Evolutionary conservation across 345 rosid species (phyloP).

Genomic region (Pseudoturritis turrita): DNA sequence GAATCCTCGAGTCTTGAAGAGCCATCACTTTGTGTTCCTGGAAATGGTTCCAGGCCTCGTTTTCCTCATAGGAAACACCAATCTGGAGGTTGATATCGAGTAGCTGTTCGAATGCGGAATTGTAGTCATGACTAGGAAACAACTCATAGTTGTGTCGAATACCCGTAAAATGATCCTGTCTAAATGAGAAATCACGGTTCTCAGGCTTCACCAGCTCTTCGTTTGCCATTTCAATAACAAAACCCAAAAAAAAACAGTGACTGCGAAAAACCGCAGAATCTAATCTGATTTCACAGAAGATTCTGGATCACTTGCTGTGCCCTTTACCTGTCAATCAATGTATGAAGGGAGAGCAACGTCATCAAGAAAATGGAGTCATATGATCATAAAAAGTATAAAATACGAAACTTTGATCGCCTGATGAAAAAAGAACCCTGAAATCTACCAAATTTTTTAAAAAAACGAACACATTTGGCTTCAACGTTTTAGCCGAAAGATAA

Average conservation of each 20-base stretch:
- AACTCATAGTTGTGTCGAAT: conserved; percentile 16
- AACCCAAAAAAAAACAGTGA: background rate
- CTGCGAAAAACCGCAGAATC: background rate
- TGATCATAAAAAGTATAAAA: background rate
- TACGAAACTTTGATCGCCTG: background rate
- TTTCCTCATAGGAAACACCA: conserved; percentile 10
- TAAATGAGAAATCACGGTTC: conserved; percentile 20
- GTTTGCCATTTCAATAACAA: conserved; percentile 29
- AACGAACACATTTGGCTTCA: background rate
- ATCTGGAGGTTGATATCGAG: conserved; percentile 27
- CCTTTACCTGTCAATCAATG: conserved; percentile 19
- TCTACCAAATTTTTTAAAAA: background rate
- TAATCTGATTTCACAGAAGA: background rate
- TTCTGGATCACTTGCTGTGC: background rate
- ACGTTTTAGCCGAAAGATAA: background rate
- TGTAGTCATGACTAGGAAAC: conserved; percentile 20
- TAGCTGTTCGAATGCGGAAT: conserved; percentile 19
- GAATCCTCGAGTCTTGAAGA: conserved; percentile 11
- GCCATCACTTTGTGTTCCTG: conserved; percentile 8
- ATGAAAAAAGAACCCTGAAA: background rate
- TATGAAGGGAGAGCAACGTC: background rate
- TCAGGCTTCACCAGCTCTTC: conserved; percentile 25
- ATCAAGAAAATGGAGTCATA: background rate
- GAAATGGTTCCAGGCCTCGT: conserved; percentile 5
- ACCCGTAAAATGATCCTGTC: conserved; percentile 24